Percentiles rank a stretch among this genome's conserved stretches.
These are phyloP conservation scores for Thuidium tamariscinum DNA, from an alignment of 225 moss, liverwort and hornwort species.

Conservation along the genomic window DNA sequence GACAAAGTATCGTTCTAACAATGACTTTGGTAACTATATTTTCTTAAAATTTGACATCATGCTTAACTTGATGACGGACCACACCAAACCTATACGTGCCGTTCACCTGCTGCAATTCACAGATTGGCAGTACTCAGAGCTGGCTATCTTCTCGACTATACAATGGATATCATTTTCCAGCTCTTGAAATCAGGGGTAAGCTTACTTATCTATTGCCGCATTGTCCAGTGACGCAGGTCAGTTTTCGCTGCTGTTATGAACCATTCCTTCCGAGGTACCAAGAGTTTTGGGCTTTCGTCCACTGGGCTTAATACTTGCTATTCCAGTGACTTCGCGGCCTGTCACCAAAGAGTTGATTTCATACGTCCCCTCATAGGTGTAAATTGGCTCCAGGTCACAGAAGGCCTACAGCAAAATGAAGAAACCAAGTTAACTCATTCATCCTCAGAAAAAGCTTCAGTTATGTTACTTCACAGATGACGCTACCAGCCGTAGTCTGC, in stretches of 20 bases:
- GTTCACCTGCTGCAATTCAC: not conserved
- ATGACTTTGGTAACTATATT: not conserved
- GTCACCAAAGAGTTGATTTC: conserved; percentile 84
- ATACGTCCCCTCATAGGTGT: conserved; percentile 95
- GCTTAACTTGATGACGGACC: not conserved
- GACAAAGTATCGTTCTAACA: not conserved
- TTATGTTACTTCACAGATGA: not conserved
- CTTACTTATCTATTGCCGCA: not conserved
- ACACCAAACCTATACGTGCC: not conserved
- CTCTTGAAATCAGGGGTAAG: not conserved
- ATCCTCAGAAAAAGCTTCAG: not conserved
- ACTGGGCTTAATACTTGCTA: conserved; percentile 72
- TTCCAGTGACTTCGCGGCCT: conserved; percentile 81
- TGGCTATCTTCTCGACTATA: not conserved
- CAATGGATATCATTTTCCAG: not conserved
- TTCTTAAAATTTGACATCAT: not conserved
- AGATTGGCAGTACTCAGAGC: not conserved
- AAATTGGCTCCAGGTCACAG: conserved; percentile 96
- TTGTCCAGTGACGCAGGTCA: not conserved
- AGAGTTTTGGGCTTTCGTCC: conserved; percentile 10
- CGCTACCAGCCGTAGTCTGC: not conserved
- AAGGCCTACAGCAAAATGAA: conserved; percentile 51
- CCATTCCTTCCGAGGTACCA: conserved; percentile 14
- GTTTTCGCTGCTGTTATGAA: not conserved
- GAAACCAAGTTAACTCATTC: not conserved